These are phyloP conservation scores for Escovopsis sp. DNA, from an alignment of 2,329 filamentous ascomycete species.

Conservation along the genomic window DNA sequence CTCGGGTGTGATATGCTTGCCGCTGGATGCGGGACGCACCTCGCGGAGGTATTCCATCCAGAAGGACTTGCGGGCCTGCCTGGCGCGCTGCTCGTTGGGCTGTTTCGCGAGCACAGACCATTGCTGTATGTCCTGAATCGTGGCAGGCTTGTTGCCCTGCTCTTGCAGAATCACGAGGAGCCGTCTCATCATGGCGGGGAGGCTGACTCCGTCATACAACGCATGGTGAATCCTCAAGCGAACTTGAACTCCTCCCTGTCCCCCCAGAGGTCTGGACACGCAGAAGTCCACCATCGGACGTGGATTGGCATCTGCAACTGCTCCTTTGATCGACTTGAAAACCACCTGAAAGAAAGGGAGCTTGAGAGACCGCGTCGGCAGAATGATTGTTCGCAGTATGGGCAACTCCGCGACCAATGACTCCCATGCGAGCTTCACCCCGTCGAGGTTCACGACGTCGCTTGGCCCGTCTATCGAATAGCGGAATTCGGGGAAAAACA, in stretches of 20 bases:
- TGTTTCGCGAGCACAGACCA: conserved; percentile 15
- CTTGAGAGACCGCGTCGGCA: conserved; percentile 30
- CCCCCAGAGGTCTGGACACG: neutral
- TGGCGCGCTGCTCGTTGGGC: conserved; percentile 3
- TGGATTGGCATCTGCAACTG: neutral
- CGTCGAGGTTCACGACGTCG: conserved; percentile 10
- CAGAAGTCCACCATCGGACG: neutral
- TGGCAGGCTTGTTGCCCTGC: conserved; percentile 2
- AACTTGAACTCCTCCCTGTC: conserved; percentile 13
- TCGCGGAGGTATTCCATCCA: conserved; percentile 27
- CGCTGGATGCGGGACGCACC: neutral
- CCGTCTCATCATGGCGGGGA: conserved; percentile 45
- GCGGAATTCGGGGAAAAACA: conserved; percentile 63
- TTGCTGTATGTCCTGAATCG: conserved; percentile 4
- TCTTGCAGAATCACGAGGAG: conserved; percentile 6
- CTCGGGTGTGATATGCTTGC: too few species aligned
- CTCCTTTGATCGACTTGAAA: conserved; percentile 14
- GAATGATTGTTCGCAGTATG: conserved; percentile 55
- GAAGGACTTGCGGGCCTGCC: conserved; percentile 17
- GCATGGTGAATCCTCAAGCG: conserved; percentile 65
- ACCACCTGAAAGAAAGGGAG: conserved; percentile 51
- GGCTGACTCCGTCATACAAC: conserved; percentile 73
- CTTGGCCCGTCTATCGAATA: conserved; percentile 36
- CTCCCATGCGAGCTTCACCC: conserved; percentile 46
- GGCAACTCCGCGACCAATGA: conserved; percentile 38